Base-by-base conservation (phyloP, 2,329 filamentous ascomycete species). In the Sporothrix brunneoviolacea region DNA sequence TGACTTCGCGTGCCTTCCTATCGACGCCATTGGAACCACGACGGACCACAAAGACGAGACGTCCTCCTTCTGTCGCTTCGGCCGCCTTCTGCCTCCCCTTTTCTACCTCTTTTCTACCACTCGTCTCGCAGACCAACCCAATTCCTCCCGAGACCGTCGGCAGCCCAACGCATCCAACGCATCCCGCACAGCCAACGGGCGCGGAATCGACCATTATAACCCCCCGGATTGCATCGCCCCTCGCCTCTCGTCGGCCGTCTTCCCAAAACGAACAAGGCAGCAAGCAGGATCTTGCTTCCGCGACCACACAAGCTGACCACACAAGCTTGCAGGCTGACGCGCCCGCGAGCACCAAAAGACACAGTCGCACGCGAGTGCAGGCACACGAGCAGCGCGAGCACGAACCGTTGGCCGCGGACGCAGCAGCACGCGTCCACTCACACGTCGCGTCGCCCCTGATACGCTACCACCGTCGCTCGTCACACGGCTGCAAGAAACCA, bases 81-180 rank as follows among this genome's bases (percentile, higher is more conserved):
- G n/a, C 8, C 37, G 32, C 37, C 28, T 19, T 40, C 41, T 39
- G 36, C 41, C 22, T 24, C 42, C 19, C 33, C 37, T 36, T 30
- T 24, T 37, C 47, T 32, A n/a, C n/a, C 21, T 30, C 19, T 33
- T 16, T 39, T 13, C 28, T 16, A 8, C n/a, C 24, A 28, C 24
- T 28, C 24, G 24, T 28, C 24, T 40, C 21, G 13, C 41, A 37
- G 40, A 36, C 28, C 36, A 24, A 57, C 52, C 55, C 57, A 56
- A 54, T 38, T 52, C 45, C 49, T 58, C 56, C 55, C 59, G 58
- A 60, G 48, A 54, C 39, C 52, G 24, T 54, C 52, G 48, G 45
- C 36, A 53, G 59, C 60, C 59, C 58, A 59, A 61, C 57, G 47
- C 28, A 18, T 10, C 19, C 9, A 13, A 40, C 13, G 12, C 8